Percentiles rank a stretch among this genome's conserved stretches.
These are phyloP conservation scores for Saccharomyces pastorianus DNA, from an alignment of 1,139 yeast species.

Conservation along the genomic window DNA sequence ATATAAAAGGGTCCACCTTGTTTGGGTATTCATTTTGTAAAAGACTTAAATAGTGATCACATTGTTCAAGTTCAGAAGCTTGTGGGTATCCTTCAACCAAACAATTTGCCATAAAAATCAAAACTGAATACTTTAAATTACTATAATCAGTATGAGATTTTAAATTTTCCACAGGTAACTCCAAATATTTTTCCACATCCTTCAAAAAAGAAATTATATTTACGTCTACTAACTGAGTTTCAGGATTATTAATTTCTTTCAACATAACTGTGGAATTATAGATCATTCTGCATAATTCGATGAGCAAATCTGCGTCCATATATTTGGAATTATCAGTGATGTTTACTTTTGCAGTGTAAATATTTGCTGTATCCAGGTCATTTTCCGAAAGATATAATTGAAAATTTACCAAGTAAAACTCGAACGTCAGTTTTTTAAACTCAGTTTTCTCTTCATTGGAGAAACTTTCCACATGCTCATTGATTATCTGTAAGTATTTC, in stretches of 20 bases:
- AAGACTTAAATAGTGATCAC: conserved; percentile 8
- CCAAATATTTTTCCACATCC: conserved; percentile 7
- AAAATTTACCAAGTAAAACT: conserved; percentile 16
- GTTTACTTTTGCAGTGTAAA: conserved; percentile 14
- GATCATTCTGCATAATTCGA: conserved; percentile 21
- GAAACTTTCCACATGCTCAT: conserved; percentile 5
- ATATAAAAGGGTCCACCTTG: conserved; percentile 17
- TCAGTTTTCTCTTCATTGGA: conserved; percentile 1
- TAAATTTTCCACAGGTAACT: conserved; percentile 11
- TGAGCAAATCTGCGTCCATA: conserved; percentile 11
- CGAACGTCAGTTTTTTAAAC: conserved; percentile 13
- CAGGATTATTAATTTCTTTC: not conserved
- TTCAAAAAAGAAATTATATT: conserved; percentile 8
- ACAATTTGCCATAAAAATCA: conserved; percentile 11
- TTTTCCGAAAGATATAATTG: conserved; percentile 13
- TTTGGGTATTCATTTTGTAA: conserved; percentile 19
- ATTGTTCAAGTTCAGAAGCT: conserved; percentile 3
- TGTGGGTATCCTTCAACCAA: conserved; percentile 8
- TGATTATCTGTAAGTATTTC: conserved; percentile 5
- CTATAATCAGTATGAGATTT: conserved; percentile 14
- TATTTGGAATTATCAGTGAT: conserved; percentile 4
- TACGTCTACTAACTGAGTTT: not conserved
- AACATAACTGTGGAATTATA: conserved; percentile 14
- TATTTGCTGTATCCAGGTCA: conserved; percentile 19
- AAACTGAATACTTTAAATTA: conserved; percentile 13